Evolutionary conservation across 441 rosid species (phyloP).

Genomic region (Adansonia gregorii): DNA sequence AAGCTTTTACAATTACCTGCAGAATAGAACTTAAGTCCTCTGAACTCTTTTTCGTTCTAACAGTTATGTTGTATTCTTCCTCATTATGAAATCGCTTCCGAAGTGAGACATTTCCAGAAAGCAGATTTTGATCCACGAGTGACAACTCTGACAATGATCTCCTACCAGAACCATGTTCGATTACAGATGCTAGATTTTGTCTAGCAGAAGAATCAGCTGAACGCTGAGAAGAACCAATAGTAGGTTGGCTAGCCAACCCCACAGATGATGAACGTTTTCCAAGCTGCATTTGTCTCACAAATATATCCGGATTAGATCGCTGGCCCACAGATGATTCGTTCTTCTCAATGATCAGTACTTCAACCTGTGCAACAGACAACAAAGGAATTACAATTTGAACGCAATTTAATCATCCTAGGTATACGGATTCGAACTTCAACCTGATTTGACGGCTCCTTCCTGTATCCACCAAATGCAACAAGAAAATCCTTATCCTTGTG

Average conservation of each 20-base stretch:
- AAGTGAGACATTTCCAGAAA: slow-evolving; percentile 77
- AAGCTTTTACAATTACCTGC: slow-evolving; percentile 46
- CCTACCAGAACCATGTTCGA: slow-evolving; percentile 90
- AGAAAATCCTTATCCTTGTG: slow-evolving; percentile 93
- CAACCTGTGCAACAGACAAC: slow-evolving; percentile 62
- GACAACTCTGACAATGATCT: slow-evolving; percentile 82
- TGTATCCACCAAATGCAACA: slow-evolving; percentile 89
- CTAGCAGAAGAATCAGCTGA: slow-evolving; percentile 60
- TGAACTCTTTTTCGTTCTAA: slow-evolving; percentile 51
- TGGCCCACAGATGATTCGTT: slow-evolving; percentile 56
- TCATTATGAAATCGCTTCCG: slow-evolving; percentile 74
- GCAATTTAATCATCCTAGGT: slow-evolving; percentile 14
- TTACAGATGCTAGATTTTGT: slow-evolving; percentile 76
- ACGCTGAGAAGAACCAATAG: slow-evolving; percentile 62
- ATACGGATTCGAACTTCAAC: slow-evolving; percentile 44
- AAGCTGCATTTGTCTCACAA: slow-evolving; percentile 46
- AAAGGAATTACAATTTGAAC: slow-evolving; percentile 19
- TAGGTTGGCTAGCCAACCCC: slow-evolving; percentile 52
- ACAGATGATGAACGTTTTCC: slow-evolving; percentile 62
- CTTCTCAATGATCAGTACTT: slow-evolving; percentile 75
- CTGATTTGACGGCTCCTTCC: slow-evolving; percentile 93
- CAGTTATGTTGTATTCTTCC: slow-evolving; percentile 56
- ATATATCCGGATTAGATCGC: slow-evolving; percentile 56
- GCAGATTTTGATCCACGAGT: slow-evolving; percentile 54
- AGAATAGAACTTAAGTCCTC: slow-evolving; percentile 58